Conservation (phyloP, 805 yeast species). For the Ogataea methanolica region DNA sequence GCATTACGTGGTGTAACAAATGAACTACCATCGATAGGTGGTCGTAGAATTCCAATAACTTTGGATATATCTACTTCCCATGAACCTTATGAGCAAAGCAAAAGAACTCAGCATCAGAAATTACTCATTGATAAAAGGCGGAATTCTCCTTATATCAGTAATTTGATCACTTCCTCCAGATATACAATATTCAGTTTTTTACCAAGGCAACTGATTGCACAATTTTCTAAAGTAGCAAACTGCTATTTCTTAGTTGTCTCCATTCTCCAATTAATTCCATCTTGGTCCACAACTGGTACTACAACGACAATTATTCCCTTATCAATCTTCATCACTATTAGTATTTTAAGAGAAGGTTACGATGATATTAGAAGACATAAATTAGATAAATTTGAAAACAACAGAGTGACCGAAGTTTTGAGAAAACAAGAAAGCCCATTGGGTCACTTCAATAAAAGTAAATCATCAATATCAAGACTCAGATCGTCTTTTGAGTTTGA, state of each 20-base stretch:
- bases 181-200: conserved; percentile 76
- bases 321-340: conserved; percentile 77
- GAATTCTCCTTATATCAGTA: conserved; percentile 53
- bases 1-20: conserved; percentile 42
- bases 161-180: conserved; percentile 79
- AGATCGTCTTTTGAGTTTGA: conserved; percentile 16
- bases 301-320: conserved; percentile 91
- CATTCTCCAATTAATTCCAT: conserved; percentile 90
- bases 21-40: conserved; percentile 54
- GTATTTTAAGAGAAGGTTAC: conserved; percentile 88
- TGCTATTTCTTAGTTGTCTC: conserved; percentile 87
- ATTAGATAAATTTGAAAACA: conserved; percentile 82
- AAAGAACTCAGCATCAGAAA: conserved; percentile 19
- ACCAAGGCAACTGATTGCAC: conserved; percentile 86
- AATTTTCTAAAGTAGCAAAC: conserved; percentile 90
- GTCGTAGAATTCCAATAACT: conserved; percentile 71
- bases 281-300: conserved; percentile 96
- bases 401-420: conserved; percentile 42
- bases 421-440: conserved; percentile 8
- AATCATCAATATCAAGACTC: conserved; percentile 25
- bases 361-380: conserved; percentile 88
- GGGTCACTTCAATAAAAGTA: conserved; percentile 20
- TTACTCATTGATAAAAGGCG: conserved; percentile 67
- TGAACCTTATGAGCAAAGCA: conserved; percentile 27
- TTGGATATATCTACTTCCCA: conserved; percentile 34